Percentiles rank a stretch among this genome's conserved stretches.
phyloP scores from a whole-genome alignment of 148 eudicot genomes.

The Beta vulgaris region DNA sequence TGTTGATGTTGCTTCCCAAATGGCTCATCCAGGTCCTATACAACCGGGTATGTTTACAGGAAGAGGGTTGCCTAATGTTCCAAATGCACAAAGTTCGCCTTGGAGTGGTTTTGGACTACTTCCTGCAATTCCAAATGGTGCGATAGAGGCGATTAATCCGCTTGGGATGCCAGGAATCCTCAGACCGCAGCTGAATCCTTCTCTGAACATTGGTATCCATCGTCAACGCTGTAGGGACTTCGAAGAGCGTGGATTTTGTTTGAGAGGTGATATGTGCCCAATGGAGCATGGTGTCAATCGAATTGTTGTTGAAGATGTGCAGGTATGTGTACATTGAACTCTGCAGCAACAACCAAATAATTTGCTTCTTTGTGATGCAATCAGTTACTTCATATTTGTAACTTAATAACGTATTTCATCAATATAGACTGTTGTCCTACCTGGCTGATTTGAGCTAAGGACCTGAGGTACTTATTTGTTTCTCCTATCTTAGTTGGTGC shows the following conservation, averaged over 20 bases:
- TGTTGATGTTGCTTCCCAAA: constrained; percentile 57
- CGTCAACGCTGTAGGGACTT: constrained; percentile 91
- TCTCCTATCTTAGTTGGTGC: neutral
- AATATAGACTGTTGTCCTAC: neutral
- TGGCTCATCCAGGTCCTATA: constrained; percentile 49
- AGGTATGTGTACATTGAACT: constrained; percentile 43
- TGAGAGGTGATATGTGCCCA: constrained; percentile 97
- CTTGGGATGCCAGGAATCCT: constrained; percentile 68
- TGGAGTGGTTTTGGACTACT: constrained; percentile 82
- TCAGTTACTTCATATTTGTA: neutral
- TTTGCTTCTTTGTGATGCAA: constrained; percentile 5
- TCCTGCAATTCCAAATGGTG: constrained; percentile 73
- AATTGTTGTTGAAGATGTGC: constrained; percentile 95
- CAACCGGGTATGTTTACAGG: constrained; percentile 57
- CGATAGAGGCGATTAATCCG: constrained; percentile 66
- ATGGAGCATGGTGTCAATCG: constrained; percentile 98
- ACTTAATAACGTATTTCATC: neutral
- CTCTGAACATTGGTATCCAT: constrained; percentile 62
- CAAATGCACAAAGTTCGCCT: constrained; percentile 56
- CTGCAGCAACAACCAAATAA: neutral
- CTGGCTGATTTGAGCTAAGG: constrained; percentile 1
- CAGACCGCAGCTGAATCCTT: constrained; percentile 58
- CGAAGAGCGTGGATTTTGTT: constrained; percentile 96
- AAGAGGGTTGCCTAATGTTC: constrained; percentile 60
- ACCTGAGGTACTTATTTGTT: neutral